A percentile compares a stretch with the other conserved stretches of the same genome.
Conservation (phyloP, 495 filamentous ascomycete genomes). For the Neurospora cerealis region DNA sequence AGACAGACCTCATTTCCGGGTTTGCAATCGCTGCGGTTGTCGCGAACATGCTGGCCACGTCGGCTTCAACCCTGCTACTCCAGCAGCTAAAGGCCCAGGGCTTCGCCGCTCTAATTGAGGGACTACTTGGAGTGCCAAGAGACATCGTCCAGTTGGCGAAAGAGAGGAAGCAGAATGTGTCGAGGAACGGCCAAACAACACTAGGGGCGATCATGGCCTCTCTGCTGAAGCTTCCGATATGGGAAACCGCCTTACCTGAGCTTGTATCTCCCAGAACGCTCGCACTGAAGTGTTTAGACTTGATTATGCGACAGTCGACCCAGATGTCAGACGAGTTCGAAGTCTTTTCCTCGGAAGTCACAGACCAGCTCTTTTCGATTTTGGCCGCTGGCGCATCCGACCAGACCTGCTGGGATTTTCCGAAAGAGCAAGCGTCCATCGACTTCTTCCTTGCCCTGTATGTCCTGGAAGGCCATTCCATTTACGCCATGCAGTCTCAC, state of each 20-base stretch:
- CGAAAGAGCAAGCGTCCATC: conserved; percentile 19
- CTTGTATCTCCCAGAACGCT: conserved; percentile 52
- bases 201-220: conserved; percentile 41
- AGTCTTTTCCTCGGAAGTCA: conserved; percentile 42
- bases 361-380: conserved; percentile 40
- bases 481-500: conserved; percentile 27
- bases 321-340: conserved; percentile 37
- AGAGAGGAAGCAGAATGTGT: conserved; percentile 59
- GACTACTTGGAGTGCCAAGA: conserved; percentile 39
- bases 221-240: conserved; percentile 43
- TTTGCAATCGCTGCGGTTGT: conserved; percentile 48
- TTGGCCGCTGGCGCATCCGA: conserved; percentile 28
- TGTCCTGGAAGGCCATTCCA: conserved; percentile 34
- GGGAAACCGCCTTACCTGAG: conserved; percentile 41
- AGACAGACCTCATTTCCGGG: conserved; percentile 46
- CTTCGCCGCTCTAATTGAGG: conserved; percentile 39
- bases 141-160: conserved; percentile 47
- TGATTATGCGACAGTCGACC: conserved; percentile 43
- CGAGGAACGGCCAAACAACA: conserved; percentile 47
- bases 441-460: conserved; percentile 32
- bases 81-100: conserved; percentile 40
- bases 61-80: conserved; percentile 38
- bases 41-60: conserved; percentile 44
- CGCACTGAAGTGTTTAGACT: conserved; percentile 53
- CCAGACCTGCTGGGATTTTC: conserved; percentile 24